Evolutionary conservation across 2,329 filamentous ascomycete species (phyloP).

Genomic region (Albophoma yamanashiensis): DNA sequence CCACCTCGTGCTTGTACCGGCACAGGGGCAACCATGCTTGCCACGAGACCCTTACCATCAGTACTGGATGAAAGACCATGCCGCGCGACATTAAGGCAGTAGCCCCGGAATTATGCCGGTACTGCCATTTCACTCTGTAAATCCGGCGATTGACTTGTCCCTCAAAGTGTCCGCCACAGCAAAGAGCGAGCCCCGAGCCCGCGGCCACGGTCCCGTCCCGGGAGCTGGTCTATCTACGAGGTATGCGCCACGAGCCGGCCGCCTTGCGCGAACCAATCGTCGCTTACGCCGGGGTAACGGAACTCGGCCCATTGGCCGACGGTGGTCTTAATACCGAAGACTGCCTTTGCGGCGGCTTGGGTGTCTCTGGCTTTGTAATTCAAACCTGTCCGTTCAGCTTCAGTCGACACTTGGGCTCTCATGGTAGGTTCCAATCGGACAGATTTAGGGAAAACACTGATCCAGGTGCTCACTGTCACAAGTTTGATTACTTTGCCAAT

Average conservation of each 20-base stretch:
- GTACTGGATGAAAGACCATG: too few species aligned
- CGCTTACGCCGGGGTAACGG: neutral
- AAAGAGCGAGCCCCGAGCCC: neutral
- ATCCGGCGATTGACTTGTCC: too few species aligned
- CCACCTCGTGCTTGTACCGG: too few species aligned
- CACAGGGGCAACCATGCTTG: too few species aligned
- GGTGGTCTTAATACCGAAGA: neutral
- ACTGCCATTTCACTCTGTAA: too few species aligned
- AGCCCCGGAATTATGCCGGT: too few species aligned
- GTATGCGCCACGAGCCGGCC: neutral
- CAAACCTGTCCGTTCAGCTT: neutral
- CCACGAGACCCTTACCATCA: too few species aligned
- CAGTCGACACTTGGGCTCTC: neutral
- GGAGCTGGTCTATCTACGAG: neutral
- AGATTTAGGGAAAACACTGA: neutral
- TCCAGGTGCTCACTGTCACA: neutral
- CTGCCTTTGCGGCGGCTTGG: neutral
- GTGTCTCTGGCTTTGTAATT: neutral
- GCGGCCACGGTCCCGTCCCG: neutral
- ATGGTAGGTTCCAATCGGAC: neutral
- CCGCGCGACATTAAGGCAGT: too few species aligned
- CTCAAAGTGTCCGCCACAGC: neutral
- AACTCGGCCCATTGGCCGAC: neutral
- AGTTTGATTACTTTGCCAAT: neutral
- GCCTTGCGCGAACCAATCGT: neutral